A percentile compares a stretch with the other conserved stretches of the same genome.
These are phyloP conservation scores for Fusarium falciforme DNA, from an alignment of 2,329 filamentous ascomycete genomes.

Conservation along the genomic window DNA sequence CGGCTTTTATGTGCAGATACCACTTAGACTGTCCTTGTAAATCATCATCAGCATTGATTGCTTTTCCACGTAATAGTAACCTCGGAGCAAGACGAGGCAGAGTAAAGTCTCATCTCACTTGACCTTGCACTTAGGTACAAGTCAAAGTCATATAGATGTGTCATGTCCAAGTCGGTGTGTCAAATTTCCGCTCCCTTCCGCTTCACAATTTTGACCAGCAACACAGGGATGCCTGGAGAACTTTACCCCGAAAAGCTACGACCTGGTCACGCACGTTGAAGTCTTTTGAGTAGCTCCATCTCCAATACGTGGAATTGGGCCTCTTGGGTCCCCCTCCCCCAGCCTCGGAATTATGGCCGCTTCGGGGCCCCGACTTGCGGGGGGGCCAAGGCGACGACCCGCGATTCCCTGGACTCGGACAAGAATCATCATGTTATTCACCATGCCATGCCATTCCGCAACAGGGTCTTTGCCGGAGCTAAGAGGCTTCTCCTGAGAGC, in stretches of 20 bases:
- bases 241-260: not conserved
- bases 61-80: not conserved
- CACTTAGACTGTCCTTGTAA: not conserved
- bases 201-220: slow-evolving; percentile 16
- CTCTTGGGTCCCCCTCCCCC: not conserved
- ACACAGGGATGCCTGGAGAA: slow-evolving; percentile 2
- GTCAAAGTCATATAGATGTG: not conserved
- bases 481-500: slow-evolving; percentile 14
- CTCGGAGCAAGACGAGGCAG: not conserved
- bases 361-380: slow-evolving; percentile 23
- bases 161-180: not conserved
- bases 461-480: not conserved
- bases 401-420: not conserved
- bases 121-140: not conserved
- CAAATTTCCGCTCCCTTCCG: not conserved
- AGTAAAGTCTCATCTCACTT: not conserved
- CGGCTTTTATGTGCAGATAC: not conserved
- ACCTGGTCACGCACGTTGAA: slow-evolving; percentile 2
- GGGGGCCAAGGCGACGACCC: slow-evolving; percentile 16
- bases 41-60: not conserved
- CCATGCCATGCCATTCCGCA: slow-evolving; percentile 25
- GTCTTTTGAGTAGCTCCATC: slow-evolving; percentile 3
- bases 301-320: slow-evolving; percentile 8
- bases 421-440: slow-evolving; percentile 7
- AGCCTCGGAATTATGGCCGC: slow-evolving; percentile 19